Evolutionary conservation across 2,329 filamentous ascomycete genomes (phyloP).

Genomic region (Nigrospora osmanthi): DNA sequence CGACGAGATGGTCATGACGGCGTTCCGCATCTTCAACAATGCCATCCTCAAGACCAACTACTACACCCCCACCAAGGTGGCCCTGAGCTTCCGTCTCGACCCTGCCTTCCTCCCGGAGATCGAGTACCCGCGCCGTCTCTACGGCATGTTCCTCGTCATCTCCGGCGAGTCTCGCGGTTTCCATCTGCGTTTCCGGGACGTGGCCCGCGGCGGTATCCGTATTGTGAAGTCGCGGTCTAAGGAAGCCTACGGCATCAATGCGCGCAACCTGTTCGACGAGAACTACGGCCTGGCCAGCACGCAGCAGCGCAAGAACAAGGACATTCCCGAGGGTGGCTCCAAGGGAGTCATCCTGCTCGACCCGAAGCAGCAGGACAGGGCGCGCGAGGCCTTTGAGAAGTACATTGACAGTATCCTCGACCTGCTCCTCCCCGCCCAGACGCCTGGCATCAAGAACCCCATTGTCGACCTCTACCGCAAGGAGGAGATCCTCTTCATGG

Average conservation of each 20-base stretch:
- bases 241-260: slow-evolving; percentile 94
- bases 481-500: slow-evolving; percentile 97
- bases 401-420: slow-evolving; percentile 99
- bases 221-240: slow-evolving; percentile 97
- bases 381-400: slow-evolving; percentile 91
- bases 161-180: slow-evolving; percentile 95
- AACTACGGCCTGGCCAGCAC: slow-evolving; percentile 98
- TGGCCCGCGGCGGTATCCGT: slow-evolving; percentile 91
- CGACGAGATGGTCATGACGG: slow-evolving; percentile 95
- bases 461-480: slow-evolving; percentile 94
- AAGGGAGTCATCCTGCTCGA: slow-evolving; percentile 97
- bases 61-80: slow-evolving; percentile 94
- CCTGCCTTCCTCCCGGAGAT: slow-evolving; percentile 80
- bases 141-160: slow-evolving; percentile 98
- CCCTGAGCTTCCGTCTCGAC: slow-evolving; percentile 90
- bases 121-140: slow-evolving; percentile 89
- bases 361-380: slow-evolving; percentile 88
- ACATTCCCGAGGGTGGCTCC: slow-evolving; percentile 95
- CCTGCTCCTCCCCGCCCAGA: slow-evolving; percentile 79
- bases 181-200: slow-evolving; percentile 94
- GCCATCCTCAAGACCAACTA: slow-evolving; percentile 96
- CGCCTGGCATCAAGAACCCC: slow-evolving; percentile 97
- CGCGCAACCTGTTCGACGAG: slow-evolving; percentile 92
- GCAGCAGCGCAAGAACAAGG: slow-evolving; percentile 99
- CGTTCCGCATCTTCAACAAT: slow-evolving; percentile 92